These are phyloP conservation scores for Phyllosticta ampelicida DNA, from an alignment of 2,329 filamentous ascomycete species.

Conservation along the genomic window DNA sequence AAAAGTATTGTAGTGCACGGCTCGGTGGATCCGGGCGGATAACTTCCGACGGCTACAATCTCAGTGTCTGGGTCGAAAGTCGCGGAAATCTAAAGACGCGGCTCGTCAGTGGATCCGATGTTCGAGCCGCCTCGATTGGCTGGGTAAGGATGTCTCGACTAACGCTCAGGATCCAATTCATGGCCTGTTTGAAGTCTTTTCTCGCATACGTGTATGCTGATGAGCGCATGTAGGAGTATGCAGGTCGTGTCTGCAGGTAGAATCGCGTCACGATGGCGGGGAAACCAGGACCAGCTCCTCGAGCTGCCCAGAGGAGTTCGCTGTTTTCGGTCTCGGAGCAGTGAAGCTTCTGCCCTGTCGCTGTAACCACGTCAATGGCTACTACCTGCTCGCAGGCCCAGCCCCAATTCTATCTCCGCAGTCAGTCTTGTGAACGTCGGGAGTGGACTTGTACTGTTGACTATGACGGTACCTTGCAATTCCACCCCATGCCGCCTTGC, in stretches of 20 bases:
- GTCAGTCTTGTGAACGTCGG: neutral
- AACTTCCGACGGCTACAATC: conserved; percentile 29
- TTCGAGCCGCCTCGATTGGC: neutral
- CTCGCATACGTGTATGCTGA: conserved; percentile 39
- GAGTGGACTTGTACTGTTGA: too few species aligned
- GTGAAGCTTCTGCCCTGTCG: conserved; percentile 30
- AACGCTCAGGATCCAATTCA: conserved; percentile 39
- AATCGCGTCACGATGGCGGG: conserved; percentile 44
- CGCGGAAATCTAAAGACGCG: conserved; percentile 14
- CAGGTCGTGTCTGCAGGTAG: conserved; percentile 32
- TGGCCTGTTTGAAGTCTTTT: conserved; percentile 34
- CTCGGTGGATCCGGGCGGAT: conserved; percentile 19
- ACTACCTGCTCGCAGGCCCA: conserved; percentile 42
- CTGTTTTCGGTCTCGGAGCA: conserved; percentile 29
- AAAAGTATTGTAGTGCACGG: conserved; percentile 29
- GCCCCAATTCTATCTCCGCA: conserved; percentile 38
- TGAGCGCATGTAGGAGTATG: conserved; percentile 18
- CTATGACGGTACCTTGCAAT: conserved; percentile 37
- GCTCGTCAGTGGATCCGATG: neutral
- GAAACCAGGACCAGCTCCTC: conserved; percentile 41
- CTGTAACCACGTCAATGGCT: conserved; percentile 40
- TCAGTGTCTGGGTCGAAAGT: conserved; percentile 31
- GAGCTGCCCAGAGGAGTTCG: conserved; percentile 41
- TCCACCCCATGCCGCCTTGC: conserved; percentile 19
- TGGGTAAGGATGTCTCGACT: conserved; percentile 7